These are phyloP conservation scores for Capniomyces stellatus DNA, from an alignment of 371 early-diverging fungal species.

Conservation along the genomic window DNA sequence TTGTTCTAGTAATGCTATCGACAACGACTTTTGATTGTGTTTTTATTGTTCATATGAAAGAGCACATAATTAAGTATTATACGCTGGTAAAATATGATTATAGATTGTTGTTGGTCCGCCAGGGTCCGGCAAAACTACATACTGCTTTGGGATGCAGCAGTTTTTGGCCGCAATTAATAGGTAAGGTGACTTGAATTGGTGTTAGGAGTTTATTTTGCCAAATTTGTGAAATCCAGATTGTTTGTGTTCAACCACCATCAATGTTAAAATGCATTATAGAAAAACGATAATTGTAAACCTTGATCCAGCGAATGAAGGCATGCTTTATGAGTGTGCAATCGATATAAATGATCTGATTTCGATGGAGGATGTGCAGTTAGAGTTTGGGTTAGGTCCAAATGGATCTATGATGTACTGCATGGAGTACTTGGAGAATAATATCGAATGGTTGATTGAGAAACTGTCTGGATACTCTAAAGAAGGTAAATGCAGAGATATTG, in stretches of 20 bases:
- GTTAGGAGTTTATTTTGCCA: background rate
- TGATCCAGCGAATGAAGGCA: slow-evolving; percentile 91
- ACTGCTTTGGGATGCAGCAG: slow-evolving; percentile 84
- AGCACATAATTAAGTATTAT: too few relatives aligned
- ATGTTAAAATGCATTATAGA: slow-evolving; percentile 18
- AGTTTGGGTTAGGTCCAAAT: slow-evolving; percentile 93
- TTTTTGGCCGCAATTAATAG: slow-evolving; percentile 57
- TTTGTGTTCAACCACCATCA: too few relatives aligned
- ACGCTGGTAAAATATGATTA: too few relatives aligned
- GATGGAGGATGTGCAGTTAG: slow-evolving; percentile 89
- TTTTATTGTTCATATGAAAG: too few relatives aligned
- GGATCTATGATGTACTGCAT: slow-evolving; percentile 97
- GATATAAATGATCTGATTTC: slow-evolving; percentile 89
- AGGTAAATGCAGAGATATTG: slow-evolving; percentile 21
- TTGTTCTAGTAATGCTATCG: too few relatives aligned
- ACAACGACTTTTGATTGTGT: too few relatives aligned
- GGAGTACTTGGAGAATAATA: slow-evolving; percentile 80
- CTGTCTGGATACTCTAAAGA: slow-evolving; percentile 16
- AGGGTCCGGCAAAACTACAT: slow-evolving; percentile 96
- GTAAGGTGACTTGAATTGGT: background rate
- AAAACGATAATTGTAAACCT: slow-evolving; percentile 84
- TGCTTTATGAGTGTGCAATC: slow-evolving; percentile 72
- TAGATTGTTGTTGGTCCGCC: slow-evolving; percentile 93
- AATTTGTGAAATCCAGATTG: background rate
- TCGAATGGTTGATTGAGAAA: slow-evolving; percentile 72